A percentile compares a stretch with the other conserved stretches of the same genome.
phyloP scores from a whole-genome alignment of 2,329 filamentous ascomycete species.

The Thielaviopsis musarum region DNA sequence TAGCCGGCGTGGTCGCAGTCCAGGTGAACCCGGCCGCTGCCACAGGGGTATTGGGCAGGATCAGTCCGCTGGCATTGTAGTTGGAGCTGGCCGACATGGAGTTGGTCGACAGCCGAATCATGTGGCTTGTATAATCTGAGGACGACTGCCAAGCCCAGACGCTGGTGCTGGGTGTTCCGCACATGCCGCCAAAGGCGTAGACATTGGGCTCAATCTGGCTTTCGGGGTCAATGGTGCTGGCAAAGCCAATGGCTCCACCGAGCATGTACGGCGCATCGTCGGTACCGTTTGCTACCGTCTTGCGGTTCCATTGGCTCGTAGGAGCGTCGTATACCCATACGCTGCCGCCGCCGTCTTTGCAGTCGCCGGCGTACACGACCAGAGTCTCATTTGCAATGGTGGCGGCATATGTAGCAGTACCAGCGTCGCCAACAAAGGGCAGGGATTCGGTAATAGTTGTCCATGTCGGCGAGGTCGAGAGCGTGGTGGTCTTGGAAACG shows the following conservation, averaged over 20 bases:
- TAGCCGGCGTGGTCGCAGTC: constrained; percentile 54
- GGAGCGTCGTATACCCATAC: constrained; percentile 52
- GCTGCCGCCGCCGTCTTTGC: constrained; percentile 34
- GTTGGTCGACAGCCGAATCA: constrained; percentile 40
- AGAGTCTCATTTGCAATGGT: constrained; percentile 49
- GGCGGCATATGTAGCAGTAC: constrained; percentile 46
- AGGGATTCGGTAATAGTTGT: constrained; percentile 37
- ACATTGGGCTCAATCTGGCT: constrained; percentile 28
- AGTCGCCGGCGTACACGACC: constrained; percentile 59
- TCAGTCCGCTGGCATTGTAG: constrained; percentile 8
- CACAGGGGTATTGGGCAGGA: constrained; percentile 24
- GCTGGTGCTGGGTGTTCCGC: constrained; percentile 20
- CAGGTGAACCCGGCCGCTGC: constrained; percentile 78
- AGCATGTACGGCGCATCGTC: constrained; percentile 30
- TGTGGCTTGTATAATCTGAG: constrained; percentile 64
- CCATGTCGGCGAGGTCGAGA: constrained; percentile 32
- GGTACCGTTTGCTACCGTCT: constrained; percentile 11
- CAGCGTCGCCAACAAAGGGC: constrained; percentile 41
- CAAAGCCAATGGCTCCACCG: constrained; percentile 47
- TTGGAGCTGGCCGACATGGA: constrained; percentile 23
- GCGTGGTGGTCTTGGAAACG: constrained; percentile 32
- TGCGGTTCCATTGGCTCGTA: constrained; percentile 16
- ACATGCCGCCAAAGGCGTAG: constrained; percentile 87
- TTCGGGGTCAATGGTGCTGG: constrained; percentile 35
- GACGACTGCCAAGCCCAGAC: constrained; percentile 45